These are phyloP conservation scores for Trametes elegans DNA, from an alignment of 768 basidiomycete genomes.

Conservation along the genomic window DNA sequence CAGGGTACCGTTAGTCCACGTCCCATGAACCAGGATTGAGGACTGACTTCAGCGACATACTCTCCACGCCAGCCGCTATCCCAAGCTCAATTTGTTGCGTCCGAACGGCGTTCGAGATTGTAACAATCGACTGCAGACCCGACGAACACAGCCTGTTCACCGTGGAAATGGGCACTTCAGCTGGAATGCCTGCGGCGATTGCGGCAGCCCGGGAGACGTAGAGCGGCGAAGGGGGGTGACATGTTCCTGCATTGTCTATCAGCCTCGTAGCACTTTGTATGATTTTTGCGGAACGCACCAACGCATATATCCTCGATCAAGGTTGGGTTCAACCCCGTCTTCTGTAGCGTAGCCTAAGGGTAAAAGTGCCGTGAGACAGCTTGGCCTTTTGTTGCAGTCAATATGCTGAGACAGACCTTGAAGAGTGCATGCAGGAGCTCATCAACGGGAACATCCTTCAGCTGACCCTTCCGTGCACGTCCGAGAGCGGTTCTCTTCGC, in stretches of 20 bases:
- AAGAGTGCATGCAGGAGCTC: conserved; percentile 82
- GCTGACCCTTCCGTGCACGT: conserved; percentile 85
- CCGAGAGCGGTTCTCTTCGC: conserved; percentile 90
- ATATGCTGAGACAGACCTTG: conserved; percentile 47
- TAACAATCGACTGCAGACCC: conserved; percentile 90
- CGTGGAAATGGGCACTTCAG: conserved; percentile 81
- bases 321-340: conserved; percentile 64
- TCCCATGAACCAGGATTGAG: conserved; percentile 21
- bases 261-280: background rate
- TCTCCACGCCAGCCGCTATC: conserved; percentile 79
- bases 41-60: conserved; percentile 70
- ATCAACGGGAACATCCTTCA: conserved; percentile 86
- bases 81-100: conserved; percentile 84
- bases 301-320: conserved; percentile 84
- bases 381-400: too few relatives aligned
- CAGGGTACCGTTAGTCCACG: conserved; percentile 5
- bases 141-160: conserved; percentile 95
- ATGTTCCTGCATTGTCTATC: conserved; percentile 52
- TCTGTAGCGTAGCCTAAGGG: conserved; percentile 61
- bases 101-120: conserved; percentile 84
- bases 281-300: conserved; percentile 47
- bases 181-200: conserved; percentile 85
- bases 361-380: background rate
- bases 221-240: conserved; percentile 78
- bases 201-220: conserved; percentile 86